These are phyloP conservation scores for Scutellaria barbata DNA, from an alignment of 257 asterid genomes.

Conservation along the genomic window DNA sequence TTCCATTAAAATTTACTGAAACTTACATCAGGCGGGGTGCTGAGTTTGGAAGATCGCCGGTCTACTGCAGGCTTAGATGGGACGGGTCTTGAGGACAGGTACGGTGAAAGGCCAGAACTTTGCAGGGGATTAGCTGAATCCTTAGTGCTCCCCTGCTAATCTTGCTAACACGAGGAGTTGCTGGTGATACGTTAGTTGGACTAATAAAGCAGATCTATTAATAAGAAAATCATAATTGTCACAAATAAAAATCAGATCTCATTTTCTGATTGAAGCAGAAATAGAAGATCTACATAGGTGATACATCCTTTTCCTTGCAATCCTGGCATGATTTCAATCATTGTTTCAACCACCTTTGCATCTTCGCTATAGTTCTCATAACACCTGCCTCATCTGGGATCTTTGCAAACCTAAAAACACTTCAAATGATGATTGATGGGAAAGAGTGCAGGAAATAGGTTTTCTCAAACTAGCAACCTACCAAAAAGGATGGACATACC, in stretches of 20 bases:
- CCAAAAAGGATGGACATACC: conserved; percentile 34
- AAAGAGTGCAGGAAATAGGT: conserved; percentile 59
- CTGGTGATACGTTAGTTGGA: conserved; percentile 49
- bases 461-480: conserved; percentile 67
- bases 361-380: too few species aligned
- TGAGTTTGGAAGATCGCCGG: conserved; percentile 64
- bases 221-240: too few species aligned
- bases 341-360: too few species aligned
- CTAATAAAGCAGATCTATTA: too few species aligned
- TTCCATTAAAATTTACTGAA: conserved; percentile 14
- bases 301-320: too few species aligned
- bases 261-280: too few species aligned
- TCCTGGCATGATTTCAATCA: conserved; percentile 60
- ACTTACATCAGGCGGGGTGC: conserved; percentile 79
- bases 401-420: too few species aligned
- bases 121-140: conserved; percentile 67
- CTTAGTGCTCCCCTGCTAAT: conserved; percentile 61
- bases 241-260: too few species aligned
- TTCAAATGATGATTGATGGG: conserved; percentile 58
- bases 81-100: conserved; percentile 67
- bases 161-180: conserved; percentile 59
- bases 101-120: conserved; percentile 57
- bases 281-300: too few species aligned
- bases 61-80: conserved; percentile 66
- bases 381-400: too few species aligned